Base-by-base conservation (phyloP, 805 yeast species). In the Metschnikowia amazonensis region DNA sequence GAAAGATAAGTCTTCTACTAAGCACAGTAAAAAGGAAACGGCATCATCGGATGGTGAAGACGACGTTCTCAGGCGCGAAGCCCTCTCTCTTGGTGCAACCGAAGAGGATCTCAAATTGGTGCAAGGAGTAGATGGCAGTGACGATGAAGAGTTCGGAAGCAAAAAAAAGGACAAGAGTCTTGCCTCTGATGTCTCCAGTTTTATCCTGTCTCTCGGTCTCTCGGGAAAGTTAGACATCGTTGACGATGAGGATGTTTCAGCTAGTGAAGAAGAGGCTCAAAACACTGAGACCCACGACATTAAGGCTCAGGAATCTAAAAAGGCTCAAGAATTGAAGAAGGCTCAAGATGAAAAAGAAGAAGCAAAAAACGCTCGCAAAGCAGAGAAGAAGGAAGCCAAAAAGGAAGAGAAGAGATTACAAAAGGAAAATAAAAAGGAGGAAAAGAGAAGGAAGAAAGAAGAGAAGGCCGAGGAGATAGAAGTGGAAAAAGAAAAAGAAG, bases 71-170 rank as follows among this genome's bases (percentile, higher is more conserved):
- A 81, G 85, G 54, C 79, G 81, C 49, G 95, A 85, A 67, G 95
- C 95, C 2, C 62, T 82, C 11, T 82, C 82, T 18, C 67, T 90
- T 24, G 97, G 97, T 28, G 98, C 97, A 17, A 76, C 88, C 13
- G 94, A 86, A 54, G 90, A 82, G 18, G 97, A 89, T 62, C 60
- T 90, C 37, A 75, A 77, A 36, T 65, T 89, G 42, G 55, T 90
- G 10, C 74, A 75, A 28, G 85, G 75, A 13, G 55, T 84, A 3
- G 79, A 76, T 20, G 82, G 74, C 28, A 78, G 70, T 24, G 73
- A 67, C 24, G 81, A 76, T 49, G 25, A 29, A 11, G 39, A n/a
- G 4, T 74, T 74, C 46, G 70, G 58, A n/a, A 65, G 67, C 32
- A 70, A 67, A 43, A 58, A 51, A 17, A 65, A 69, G 54, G 75